A percentile compares a stretch with the other conserved stretches of the same genome.
Evolutionary conservation across 1,139 yeast genomes (phyloP).

Genomic region (Waltiozyma sp.): DNA sequence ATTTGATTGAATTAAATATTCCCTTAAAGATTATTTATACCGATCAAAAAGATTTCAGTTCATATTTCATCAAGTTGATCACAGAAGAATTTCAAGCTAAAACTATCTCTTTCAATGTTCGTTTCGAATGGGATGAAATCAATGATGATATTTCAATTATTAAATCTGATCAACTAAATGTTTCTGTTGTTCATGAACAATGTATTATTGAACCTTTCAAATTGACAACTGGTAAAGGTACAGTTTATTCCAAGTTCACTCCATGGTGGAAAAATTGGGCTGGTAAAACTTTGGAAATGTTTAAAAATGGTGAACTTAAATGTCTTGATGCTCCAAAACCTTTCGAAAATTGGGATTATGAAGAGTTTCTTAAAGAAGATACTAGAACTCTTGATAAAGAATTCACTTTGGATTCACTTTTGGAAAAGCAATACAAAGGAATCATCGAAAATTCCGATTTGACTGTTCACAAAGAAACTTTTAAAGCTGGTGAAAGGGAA

Average conservation of each 20-base stretch:
- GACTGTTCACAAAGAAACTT: constrained; percentile 11
- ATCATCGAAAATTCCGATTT: background rate
- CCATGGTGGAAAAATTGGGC: constrained; percentile 45
- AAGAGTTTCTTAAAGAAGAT: constrained; percentile 4
- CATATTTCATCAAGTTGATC: constrained; percentile 20
- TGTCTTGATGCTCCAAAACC: constrained; percentile 4
- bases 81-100: constrained; percentile 18
- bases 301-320: constrained; percentile 17
- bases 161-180: constrained; percentile 18
- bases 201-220: constrained; percentile 37
- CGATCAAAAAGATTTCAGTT: constrained; percentile 17
- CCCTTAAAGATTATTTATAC: constrained; percentile 29
- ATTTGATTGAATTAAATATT: constrained; percentile 26
- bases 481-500: constrained; percentile 29
- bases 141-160: constrained; percentile 24
- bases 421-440: constrained; percentile 2
- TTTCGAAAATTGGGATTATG: constrained; percentile 5
- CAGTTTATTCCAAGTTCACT: constrained; percentile 39
- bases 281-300: background rate
- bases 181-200: constrained; percentile 30
- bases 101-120: constrained; percentile 32
- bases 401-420: constrained; percentile 5
- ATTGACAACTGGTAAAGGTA: constrained; percentile 32
- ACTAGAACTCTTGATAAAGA: constrained; percentile 2
- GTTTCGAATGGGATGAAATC: constrained; percentile 44